Evolutionary conservation across 352 stramenopile species (phyloP), one percentile per base, ranked within the genome.

Genomic region (Pythium apleroticum): DNA sequence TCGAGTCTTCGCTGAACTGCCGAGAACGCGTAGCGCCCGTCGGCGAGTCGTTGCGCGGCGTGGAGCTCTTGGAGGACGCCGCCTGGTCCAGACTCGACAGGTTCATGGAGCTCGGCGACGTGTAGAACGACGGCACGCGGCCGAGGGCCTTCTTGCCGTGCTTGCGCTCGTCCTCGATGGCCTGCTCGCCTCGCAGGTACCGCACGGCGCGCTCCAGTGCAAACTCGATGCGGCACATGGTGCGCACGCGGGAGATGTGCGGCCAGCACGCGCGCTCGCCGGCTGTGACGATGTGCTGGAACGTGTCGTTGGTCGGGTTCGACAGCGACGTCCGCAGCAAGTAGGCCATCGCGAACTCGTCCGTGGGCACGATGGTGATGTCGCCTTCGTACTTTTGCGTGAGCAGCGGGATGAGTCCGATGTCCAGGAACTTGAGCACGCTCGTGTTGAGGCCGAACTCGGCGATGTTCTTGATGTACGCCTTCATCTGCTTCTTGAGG

Each of bases 311-410:
- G 17, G 75, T 88, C 20, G 93, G 90, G 52, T 98, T 98, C 22
- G 61, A 75, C 31, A 98, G 72, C 41, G 93, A 78, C 50, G 86
- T 96, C 22, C 73, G 73, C 39, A 96, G 74, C 52, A 94, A 86
- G 17, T 79, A 86, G 14, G 84, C 75, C 9, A 98, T 66, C 15
- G 85, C 82, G 48, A 98, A 84, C 74, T 98, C 86, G 53, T 93
- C 88, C 3, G 90, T 90, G 63, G 97, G 97, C 50, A 96, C 98
- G 48, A 99, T 93, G 11, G 97, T 99, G 52, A 99, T 97, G 76
- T 99, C 97, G 17, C 97, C 97, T 82, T 99, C 96, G 70, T 99
- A 99, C 68, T 98, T 97, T 75, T 96, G 82, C 14, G 87, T 96
- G 46, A 96, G 73, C 41, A 96, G 41, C 28, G 87, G 87, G 57